These are phyloP conservation scores for Myxozyma udenii DNA, from an alignment of 805 yeast species.

Conservation along the genomic window DNA sequence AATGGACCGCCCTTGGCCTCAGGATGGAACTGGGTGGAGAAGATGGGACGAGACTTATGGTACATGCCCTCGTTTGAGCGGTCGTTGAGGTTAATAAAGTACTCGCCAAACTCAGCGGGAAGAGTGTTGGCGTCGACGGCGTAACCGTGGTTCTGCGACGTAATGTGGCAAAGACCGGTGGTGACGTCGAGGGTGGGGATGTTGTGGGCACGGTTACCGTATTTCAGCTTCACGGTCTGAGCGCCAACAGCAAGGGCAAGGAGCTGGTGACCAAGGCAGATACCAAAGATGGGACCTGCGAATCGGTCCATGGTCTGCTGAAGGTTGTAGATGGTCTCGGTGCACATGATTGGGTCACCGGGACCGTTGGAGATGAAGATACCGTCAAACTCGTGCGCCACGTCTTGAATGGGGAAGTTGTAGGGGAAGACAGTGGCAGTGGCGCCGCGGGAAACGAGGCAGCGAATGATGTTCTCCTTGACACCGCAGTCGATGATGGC, in stretches of 20 bases:
- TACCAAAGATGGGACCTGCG: conserved; percentile 89
- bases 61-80: conserved; percentile 97
- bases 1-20: conserved; percentile 99
- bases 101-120: conserved; percentile 74
- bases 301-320: conserved; percentile 63
- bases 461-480: conserved; percentile 93
- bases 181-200: conserved; percentile 88
- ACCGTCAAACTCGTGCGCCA: conserved; percentile 92
- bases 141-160: conserved; percentile 98
- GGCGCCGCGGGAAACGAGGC: conserved; percentile 92
- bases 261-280: conserved; percentile 97
- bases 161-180: conserved; percentile 95
- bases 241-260: conserved; percentile 96
- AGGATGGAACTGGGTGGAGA: conserved; percentile 97
- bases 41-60: conserved; percentile 81
- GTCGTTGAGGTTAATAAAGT: conserved; percentile 89
- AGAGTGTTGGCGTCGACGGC: conserved; percentile 86
- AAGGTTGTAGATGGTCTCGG: conserved; percentile 70
- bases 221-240: conserved; percentile 82
- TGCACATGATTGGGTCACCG: conserved; percentile 94
- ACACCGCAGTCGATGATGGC: conserved; percentile 98
- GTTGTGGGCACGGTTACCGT: conserved; percentile 99
- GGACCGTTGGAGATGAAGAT: conserved; percentile 94
- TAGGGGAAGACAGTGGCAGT: conserved; percentile 95
- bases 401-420: conserved; percentile 86